Percentiles rank a stretch among this genome's conserved stretches.
Conservation (phyloP, 176 grass and related monocot species). For the Oropetium thomaeum region DNA sequence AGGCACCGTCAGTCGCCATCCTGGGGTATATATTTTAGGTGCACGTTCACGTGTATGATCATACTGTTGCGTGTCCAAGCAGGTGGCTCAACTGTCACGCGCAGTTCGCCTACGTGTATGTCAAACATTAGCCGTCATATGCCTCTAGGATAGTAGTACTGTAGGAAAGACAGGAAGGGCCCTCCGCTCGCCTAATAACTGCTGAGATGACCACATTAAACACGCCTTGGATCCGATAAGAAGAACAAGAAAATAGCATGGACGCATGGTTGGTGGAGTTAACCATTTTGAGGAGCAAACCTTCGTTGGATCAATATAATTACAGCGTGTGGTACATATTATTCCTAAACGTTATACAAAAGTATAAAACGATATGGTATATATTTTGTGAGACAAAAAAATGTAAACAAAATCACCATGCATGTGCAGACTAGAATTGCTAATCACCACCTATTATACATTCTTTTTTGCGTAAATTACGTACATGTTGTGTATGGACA, state of each 20-base stretch:
- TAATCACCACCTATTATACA: not conserved
- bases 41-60: not conserved
- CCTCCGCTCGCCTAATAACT: not conserved
- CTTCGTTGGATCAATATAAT: not conserved
- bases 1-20: not conserved
- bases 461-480: not conserved
- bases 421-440: not conserved
- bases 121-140: not conserved
- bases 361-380: too few species aligned
- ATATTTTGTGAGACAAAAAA: too few species aligned
- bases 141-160: too few species aligned
- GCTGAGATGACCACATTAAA: not conserved
- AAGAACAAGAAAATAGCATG: too few species aligned
- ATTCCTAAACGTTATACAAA: not conserved
- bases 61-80: not conserved
- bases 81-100: too few species aligned
- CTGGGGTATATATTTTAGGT: not conserved
- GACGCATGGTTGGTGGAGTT: too few species aligned
- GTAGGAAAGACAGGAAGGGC: not conserved
- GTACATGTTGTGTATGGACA: not conserved
- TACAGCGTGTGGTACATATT: not conserved
- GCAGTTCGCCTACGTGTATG: not conserved
- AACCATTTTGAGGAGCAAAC: slow-evolving; percentile 8
- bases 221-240: not conserved
- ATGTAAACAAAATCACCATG: slow-evolving; percentile 9